phyloP scores from a whole-genome alignment of 768 basidiomycete genomes.

The Lentinula sp. region DNA sequence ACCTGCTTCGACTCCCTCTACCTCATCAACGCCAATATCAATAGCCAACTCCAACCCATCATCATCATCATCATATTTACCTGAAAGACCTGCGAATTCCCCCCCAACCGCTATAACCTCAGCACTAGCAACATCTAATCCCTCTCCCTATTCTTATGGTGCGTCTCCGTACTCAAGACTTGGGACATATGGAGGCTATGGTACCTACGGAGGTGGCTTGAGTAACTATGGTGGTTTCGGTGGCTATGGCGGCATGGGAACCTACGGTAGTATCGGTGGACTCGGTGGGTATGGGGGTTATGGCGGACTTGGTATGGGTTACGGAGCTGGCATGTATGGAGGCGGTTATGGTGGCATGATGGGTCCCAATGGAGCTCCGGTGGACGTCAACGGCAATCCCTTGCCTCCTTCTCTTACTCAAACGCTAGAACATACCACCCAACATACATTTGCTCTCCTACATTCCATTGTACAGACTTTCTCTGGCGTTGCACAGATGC shows the following conservation, averaged over 20 bases:
- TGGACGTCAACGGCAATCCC: conserved; percentile 25
- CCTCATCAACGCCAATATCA: conserved; percentile 17
- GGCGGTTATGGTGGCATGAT: conserved; percentile 26
- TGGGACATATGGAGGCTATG: conserved; percentile 21
- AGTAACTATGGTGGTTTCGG: conserved; percentile 40
- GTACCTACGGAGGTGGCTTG: conserved; percentile 14
- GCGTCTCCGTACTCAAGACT: conserved; percentile 38
- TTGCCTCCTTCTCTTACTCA: conserved; percentile 72
- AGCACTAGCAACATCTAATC: conserved; percentile 36
- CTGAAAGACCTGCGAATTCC: conserved; percentile 58
- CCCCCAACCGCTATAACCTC: conserved; percentile 27
- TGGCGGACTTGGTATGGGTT: conserved; percentile 32
- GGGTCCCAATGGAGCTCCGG: conserved; percentile 21
- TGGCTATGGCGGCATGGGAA: conserved; percentile 32
- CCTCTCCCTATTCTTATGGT: conserved; percentile 24
- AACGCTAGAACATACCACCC: conserved; percentile 83
- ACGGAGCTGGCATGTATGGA: conserved; percentile 21
- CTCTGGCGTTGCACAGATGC: conserved; percentile 91
- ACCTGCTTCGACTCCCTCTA: conserved; percentile 17
- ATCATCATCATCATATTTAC: conserved; percentile 51
- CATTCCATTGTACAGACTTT: conserved; percentile 96
- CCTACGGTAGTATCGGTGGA: conserved; percentile 28
- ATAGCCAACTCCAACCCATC: conserved; percentile 11
- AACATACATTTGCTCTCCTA: conserved; percentile 87
- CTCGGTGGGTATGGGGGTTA: conserved; percentile 28